Percentiles rank a stretch among this genome's conserved stretches.
Conservation (phyloP, 148 eudicot genomes). For the Camellia japonica region DNA sequence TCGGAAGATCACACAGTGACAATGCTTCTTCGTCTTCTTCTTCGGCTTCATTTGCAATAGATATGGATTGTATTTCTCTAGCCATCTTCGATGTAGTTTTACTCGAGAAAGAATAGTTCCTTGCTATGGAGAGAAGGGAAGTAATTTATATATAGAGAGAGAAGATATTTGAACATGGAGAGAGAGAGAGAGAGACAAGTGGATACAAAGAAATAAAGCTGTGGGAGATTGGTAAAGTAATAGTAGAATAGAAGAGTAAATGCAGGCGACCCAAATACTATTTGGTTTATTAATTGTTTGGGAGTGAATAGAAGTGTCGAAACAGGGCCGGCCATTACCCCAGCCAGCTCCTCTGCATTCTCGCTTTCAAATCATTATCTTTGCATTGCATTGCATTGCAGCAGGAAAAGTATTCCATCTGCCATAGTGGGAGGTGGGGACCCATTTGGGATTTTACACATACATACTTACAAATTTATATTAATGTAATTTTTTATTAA, state of each 20-base stretch:
- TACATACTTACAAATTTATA: not conserved
- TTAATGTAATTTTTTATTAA: too few relatives aligned
- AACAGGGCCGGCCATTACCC: conserved; percentile 12
- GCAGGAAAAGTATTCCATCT: not conserved
- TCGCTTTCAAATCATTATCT: conserved; percentile 8
- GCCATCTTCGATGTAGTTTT: conserved; percentile 7
- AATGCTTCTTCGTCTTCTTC: conserved; percentile 53
- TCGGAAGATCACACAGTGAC: conserved; percentile 71
- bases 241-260: conserved; percentile 10
- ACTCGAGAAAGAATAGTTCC: not conserved
- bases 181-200: conserved; percentile 18
- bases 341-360: not conserved
- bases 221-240: not conserved
- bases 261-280: conserved; percentile 16
- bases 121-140: conserved; percentile 6
- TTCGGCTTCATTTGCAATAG: conserved; percentile 18
- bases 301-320: conserved; percentile 8
- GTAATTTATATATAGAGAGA: conserved; percentile 14
- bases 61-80: conserved; percentile 1
- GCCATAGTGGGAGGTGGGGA: not conserved
- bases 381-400: not conserved
- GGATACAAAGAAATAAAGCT: conserved; percentile 17
- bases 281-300: not conserved
- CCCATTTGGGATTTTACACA: not conserved
- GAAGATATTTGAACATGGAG: conserved; percentile 17